phyloP scores from a whole-genome alignment of 2,329 filamentous ascomycete species.

The Pseudogymnoascus sp. region DNA sequence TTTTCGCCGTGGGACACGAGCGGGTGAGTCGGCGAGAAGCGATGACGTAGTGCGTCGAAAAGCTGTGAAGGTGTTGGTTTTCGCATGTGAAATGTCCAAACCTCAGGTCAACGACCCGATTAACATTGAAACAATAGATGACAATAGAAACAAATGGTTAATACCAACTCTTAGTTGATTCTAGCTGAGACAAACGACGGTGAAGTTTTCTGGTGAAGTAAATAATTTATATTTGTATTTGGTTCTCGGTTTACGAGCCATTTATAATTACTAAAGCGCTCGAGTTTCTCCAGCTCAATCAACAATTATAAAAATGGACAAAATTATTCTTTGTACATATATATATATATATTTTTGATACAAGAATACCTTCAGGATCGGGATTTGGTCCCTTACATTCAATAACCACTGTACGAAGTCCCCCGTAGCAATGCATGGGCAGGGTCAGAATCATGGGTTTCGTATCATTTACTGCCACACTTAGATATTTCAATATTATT shows the following conservation, averaged over 20 bases:
- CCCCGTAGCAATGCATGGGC: background rate
- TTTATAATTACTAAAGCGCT: background rate
- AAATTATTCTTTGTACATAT: background rate
- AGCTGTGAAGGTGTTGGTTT: background rate
- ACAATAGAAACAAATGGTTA: background rate
- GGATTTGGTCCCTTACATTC: no score
- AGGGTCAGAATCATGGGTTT: background rate
- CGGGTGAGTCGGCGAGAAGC: background rate
- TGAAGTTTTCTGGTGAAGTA: background rate
- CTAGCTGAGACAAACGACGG: background rate
- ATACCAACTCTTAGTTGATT: background rate
- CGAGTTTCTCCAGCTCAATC: background rate
- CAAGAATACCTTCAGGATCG: background rate
- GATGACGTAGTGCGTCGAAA: background rate
- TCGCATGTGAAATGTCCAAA: background rate
- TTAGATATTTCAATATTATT: background rate
- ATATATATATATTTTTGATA: no score
- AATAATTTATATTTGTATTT: background rate
- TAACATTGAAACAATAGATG: background rate
- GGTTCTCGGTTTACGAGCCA: background rate
- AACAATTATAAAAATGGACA: background rate
- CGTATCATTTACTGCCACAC: background rate
- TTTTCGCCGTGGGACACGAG: constrained; percentile 4
- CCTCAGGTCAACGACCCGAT: background rate
- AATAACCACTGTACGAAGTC: background rate